A percentile compares a stretch with the other conserved stretches of the same genome.
phyloP scores from a whole-genome alignment of 768 basidiomycete species.

The Zangia roseola region DNA sequence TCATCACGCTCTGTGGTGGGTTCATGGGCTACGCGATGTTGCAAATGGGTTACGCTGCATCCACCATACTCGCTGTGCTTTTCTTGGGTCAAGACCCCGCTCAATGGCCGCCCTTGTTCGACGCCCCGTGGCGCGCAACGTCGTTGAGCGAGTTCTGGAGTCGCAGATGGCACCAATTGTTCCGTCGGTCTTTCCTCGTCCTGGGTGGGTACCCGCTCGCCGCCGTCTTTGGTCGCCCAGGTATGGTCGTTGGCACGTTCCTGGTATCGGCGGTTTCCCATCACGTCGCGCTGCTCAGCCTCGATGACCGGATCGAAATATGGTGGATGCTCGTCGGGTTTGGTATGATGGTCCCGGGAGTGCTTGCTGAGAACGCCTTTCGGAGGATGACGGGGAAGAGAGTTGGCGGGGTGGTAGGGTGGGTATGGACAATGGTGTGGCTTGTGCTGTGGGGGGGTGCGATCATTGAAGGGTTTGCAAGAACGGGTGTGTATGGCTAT shows the following conservation, averaged over 20 bases:
- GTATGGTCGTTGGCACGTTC: conserved; percentile 55
- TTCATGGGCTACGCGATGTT: conserved; percentile 45
- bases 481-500: conserved; percentile 10
- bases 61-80: conserved; percentile 22
- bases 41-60: conserved; percentile 31
- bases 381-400: conserved; percentile 22
- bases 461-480: conserved; percentile 23
- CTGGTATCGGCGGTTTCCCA: conserved; percentile 57
- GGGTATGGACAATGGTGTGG: conserved; percentile 37
- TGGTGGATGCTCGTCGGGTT: conserved; percentile 46
- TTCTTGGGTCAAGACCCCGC: conserved; percentile 30
- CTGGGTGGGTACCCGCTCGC: conserved; percentile 31
- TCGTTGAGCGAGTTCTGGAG: conserved; percentile 40
- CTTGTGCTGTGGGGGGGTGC: conserved; percentile 22
- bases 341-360: conserved; percentile 51
- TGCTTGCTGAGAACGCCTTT: conserved; percentile 43
- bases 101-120: conserved; percentile 35
- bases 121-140: conserved; percentile 35
- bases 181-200: conserved; percentile 32
- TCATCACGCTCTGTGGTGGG: conserved; percentile 44
- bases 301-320: conserved; percentile 47
- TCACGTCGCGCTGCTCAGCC: conserved; percentile 46
- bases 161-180: conserved; percentile 39
- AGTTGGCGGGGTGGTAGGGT: conserved; percentile 31
- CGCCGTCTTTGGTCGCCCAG: conserved; percentile 46